Percentiles rank a stretch among this genome's conserved stretches.
Conservation (phyloP, 2,329 filamentous ascomycete species). For the Esteya vermicola region DNA sequence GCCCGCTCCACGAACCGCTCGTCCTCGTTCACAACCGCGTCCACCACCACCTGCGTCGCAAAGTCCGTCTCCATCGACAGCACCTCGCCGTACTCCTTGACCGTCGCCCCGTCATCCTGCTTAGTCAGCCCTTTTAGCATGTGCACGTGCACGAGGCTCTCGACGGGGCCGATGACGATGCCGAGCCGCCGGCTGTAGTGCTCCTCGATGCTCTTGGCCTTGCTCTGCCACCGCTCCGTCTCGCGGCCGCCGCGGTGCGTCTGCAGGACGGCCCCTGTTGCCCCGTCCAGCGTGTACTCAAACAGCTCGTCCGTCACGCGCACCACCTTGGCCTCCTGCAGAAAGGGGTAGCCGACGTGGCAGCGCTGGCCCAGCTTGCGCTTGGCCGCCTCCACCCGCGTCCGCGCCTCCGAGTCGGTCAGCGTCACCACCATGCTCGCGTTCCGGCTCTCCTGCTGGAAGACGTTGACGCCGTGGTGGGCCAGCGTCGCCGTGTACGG, state of each 20-base stretch:
- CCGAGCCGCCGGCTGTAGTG: constrained; percentile 85
- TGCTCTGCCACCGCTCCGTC: constrained; percentile 72
- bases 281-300: constrained; percentile 61
- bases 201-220: constrained; percentile 68
- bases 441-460: constrained; percentile 89
- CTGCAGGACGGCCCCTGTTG: constrained; percentile 44
- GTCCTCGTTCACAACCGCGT: constrained; percentile 80
- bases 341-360: constrained; percentile 86
- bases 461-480: constrained; percentile 85
- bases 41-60: constrained; percentile 81
- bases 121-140: constrained; percentile 86
- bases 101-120: constrained; percentile 75
- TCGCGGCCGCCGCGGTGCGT: constrained; percentile 61
- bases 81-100: constrained; percentile 86
- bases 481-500: constrained; percentile 70
- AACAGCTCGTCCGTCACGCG: constrained; percentile 89
- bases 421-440: constrained; percentile 92
- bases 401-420: constrained; percentile 55
- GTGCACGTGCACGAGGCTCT: constrained; percentile 81
- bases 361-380: constrained; percentile 71
- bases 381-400: constrained; percentile 59
- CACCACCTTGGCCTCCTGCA: constrained; percentile 84
- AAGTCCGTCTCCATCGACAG: constrained; percentile 78
- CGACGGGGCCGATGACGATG: constrained; percentile 72
- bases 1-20: constrained; percentile 82